Conservation (phyloP, 202 grass and related monocot genomes). For the Carex sylvatica region DNA sequence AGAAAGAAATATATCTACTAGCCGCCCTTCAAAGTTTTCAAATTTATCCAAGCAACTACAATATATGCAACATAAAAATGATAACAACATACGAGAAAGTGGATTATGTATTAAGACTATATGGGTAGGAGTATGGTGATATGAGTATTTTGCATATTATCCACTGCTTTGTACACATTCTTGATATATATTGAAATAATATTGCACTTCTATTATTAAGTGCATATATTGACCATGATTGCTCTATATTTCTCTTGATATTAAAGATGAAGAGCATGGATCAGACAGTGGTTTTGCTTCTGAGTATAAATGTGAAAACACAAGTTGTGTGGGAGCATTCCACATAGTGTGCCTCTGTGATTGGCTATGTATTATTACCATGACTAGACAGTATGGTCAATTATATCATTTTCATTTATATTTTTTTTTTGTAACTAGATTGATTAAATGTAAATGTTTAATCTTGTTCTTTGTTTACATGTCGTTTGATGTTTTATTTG, state of each 20-base stretch:
- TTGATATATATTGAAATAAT: not conserved
- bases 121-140: not conserved
- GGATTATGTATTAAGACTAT: not conserved
- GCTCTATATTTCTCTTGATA: not conserved
- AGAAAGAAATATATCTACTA: not conserved
- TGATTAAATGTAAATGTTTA: not conserved
- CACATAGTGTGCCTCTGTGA: constrained; percentile 69
- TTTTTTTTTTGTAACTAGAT: not conserved
- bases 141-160: not conserved
- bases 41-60: not conserved
- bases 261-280: constrained; percentile 77
- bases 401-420: not conserved
- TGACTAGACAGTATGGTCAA: constrained; percentile 62
- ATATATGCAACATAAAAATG: not conserved
- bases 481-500: constrained; percentile 79
- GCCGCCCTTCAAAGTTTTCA: not conserved
- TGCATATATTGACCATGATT: not conserved
- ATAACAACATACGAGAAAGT: not conserved
- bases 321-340: constrained; percentile 63
- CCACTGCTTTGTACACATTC: not conserved
- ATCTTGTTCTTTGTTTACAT: constrained; percentile 29
- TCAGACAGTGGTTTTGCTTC: constrained; percentile 48
- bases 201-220: not conserved
- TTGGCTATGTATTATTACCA: constrained; percentile 82
- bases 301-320: constrained; percentile 70